A percentile compares a stretch with the other conserved stretches of the same genome.
Conservation (phyloP, 2,329 filamentous ascomycete genomes). For the Botrytis elliptica region DNA sequence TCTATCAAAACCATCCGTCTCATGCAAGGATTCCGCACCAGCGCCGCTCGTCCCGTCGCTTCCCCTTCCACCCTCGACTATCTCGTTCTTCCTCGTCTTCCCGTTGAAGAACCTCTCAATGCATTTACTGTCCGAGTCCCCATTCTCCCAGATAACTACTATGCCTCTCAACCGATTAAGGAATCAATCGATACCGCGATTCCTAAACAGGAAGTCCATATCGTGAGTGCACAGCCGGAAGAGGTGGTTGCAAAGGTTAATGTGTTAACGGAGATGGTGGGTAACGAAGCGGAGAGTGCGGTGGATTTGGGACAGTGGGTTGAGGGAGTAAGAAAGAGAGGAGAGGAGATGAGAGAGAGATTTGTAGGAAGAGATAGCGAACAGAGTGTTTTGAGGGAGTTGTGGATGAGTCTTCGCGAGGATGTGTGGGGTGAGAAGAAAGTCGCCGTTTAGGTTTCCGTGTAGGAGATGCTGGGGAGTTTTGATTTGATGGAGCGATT, state of each 20-base stretch:
- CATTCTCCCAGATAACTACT: slow-evolving; percentile 56
- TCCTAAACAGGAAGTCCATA: slow-evolving; percentile 48
- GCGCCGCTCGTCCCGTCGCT: slow-evolving; percentile 43
- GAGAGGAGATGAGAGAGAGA: neutral
- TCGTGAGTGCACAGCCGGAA: slow-evolving; percentile 58
- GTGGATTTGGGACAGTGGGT: slow-evolving; percentile 16
- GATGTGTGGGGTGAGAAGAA: slow-evolving; percentile 42
- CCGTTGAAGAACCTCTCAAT: slow-evolving; percentile 32
- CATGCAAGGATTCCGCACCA: slow-evolving; percentile 62
- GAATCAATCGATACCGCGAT: slow-evolving; percentile 47
- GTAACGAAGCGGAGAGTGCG: slow-evolving; percentile 37
- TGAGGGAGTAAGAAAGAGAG: neutral
- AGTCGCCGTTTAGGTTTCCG: neutral
- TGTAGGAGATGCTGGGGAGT: neutral
- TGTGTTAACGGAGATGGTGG: slow-evolving; percentile 57
- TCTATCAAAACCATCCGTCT: slow-evolving; percentile 50
- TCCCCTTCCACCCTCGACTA: slow-evolving; percentile 44
- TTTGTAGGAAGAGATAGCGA: slow-evolving; percentile 41
- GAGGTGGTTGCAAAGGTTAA: slow-evolving; percentile 46
- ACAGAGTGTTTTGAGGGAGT: slow-evolving; percentile 51
- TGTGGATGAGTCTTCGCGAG: slow-evolving; percentile 58
- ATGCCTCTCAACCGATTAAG: neutral
- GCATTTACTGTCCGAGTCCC: slow-evolving; percentile 49
- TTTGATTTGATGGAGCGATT: neutral
- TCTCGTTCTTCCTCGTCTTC: slow-evolving; percentile 52